Conservation (phyloP, 1,284 basidiomycete species). For the Apiotrichum gamsii region DNA sequence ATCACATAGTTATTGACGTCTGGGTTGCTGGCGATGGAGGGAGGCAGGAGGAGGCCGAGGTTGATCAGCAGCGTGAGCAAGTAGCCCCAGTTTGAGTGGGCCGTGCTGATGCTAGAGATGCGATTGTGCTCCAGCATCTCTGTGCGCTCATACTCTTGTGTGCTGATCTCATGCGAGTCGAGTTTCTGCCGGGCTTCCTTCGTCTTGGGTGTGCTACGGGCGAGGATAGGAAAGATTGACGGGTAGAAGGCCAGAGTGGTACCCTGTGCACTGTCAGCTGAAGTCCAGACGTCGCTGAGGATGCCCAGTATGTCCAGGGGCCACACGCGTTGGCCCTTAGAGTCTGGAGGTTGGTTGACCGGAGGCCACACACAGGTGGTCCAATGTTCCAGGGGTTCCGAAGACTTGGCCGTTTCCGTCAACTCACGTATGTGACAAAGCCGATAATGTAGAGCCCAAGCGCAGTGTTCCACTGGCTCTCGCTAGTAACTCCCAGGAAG, state of each 20-base stretch:
- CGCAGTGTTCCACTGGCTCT: constrained; percentile 59
- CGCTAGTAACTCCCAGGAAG: constrained; percentile 55
- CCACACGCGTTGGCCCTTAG: no score
- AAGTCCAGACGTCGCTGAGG: no score
- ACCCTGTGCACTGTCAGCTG: no score
- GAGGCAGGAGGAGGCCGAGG: constrained; percentile 64
- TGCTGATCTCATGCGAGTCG: constrained; percentile 55
- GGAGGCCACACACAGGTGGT: no score
- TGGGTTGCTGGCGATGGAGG: constrained; percentile 58
- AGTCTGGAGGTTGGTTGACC: no score
- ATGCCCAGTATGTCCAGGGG: no score
- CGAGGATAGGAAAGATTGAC: constrained; percentile 69
- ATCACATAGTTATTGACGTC: constrained; percentile 56
- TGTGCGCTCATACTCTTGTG: constrained; percentile 63
- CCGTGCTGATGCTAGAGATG: constrained; percentile 75
- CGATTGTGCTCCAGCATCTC: constrained; percentile 76
- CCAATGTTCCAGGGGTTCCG: no score
- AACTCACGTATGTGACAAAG: constrained; percentile 53
- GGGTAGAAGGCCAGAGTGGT: constrained; percentile 59
- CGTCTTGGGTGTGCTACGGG: constrained; percentile 65
- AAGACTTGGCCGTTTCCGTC: no score
- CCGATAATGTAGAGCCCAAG: constrained; percentile 69
- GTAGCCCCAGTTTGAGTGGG: constrained; percentile 64
- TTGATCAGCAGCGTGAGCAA: constrained; percentile 62
- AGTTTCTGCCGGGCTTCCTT: constrained; percentile 55